Evolutionary conservation across 345 rosid species (phyloP).

Genomic region (Draba incana): DNA sequence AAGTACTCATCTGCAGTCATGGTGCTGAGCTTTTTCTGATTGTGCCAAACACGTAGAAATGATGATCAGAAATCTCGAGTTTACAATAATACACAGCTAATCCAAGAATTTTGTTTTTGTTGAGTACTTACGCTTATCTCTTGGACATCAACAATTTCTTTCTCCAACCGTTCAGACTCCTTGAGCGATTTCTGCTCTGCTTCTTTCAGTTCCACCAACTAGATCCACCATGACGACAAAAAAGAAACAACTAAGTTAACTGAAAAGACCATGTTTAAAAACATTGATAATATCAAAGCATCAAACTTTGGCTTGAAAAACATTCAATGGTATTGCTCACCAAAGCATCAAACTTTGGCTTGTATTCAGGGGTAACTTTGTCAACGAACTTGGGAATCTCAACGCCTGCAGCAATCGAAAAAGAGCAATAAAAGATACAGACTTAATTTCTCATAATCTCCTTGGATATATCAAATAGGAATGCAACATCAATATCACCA

Average conservation of each 20-base stretch:
- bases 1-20: conserved; percentile 99
- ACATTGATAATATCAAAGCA: conserved; percentile 53
- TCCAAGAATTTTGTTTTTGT: neutral
- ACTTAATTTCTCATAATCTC: conserved; percentile 2
- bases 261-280: conserved; percentile 15
- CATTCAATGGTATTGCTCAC: conserved; percentile 47
- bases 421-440: neutral
- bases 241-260: neutral
- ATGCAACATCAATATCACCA: neutral
- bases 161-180: conserved; percentile 81
- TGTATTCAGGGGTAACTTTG: conserved; percentile 87
- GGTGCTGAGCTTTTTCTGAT: conserved; percentile 91
- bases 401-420: conserved; percentile 52
- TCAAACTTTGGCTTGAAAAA: conserved; percentile 80
- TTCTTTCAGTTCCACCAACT: conserved; percentile 92
- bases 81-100: neutral
- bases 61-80: neutral
- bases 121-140: conserved; percentile 71
- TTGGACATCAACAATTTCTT: conserved; percentile 83
- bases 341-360: conserved; percentile 88
- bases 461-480: neutral
- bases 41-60: conserved; percentile 10
- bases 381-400: conserved; percentile 90
- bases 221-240: conserved; percentile 1
- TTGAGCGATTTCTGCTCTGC: conserved; percentile 82